Conservation (phyloP, 257 asterid genomes). For the Linaria vulgaris region DNA sequence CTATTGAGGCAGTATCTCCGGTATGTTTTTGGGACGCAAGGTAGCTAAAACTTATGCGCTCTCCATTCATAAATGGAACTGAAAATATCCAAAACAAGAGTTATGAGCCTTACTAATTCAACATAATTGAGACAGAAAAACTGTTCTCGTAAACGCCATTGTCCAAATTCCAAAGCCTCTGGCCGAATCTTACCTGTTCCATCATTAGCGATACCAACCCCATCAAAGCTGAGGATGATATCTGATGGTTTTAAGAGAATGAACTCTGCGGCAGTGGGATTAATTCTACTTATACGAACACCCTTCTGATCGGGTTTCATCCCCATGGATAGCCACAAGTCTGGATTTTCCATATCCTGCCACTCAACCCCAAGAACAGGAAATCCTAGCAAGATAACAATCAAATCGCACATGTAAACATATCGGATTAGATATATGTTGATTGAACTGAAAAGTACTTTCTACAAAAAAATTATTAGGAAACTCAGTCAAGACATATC, state of each 20-base stretch:
- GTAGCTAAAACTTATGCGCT: constrained; percentile 91
- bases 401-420: too few relatives aligned
- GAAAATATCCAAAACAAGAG: constrained; percentile 38
- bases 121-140: constrained; percentile 9
- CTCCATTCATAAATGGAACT: constrained; percentile 96
- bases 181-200: constrained; percentile 46
- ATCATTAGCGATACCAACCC: constrained; percentile 57
- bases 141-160: too few relatives aligned
- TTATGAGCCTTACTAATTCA: constrained; percentile 1
- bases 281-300: constrained; percentile 72
- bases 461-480: too few relatives aligned
- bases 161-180: neutral
- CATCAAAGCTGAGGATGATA: constrained; percentile 55
- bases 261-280: constrained; percentile 56
- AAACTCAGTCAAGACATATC: neutral
- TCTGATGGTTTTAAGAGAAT: constrained; percentile 54
- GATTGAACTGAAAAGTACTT: too few relatives aligned
- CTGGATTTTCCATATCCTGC: constrained; percentile 99
- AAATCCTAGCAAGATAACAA: too few relatives aligned
- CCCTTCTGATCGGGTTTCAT: constrained; percentile 68
- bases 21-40: constrained; percentile 87
- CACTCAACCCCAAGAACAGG: constrained; percentile 38
- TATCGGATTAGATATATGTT: too few relatives aligned
- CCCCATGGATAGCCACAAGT: constrained; percentile 78
- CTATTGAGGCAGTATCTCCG: constrained; percentile 69